Base-by-base conservation (phyloP, 202 grass and related monocot genomes). In the Bolboschoenoplectus hybrid region DNA sequence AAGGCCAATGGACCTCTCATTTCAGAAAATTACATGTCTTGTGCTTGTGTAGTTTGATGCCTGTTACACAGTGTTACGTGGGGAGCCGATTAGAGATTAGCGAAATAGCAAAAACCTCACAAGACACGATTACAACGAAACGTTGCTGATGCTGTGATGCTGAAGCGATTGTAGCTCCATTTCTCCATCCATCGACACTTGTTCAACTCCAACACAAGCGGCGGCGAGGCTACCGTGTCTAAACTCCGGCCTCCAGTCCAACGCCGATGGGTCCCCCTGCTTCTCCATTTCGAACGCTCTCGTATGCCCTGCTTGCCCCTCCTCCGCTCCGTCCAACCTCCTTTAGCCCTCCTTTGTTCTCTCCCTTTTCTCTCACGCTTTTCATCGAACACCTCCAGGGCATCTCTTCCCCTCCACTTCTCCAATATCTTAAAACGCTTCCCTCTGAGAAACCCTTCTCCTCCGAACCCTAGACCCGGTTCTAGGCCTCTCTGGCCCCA, bases 391-490 rank as follows among this genome's bases (percentile, higher is more conserved):
- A 34, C 78, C 67, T 66, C 53, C 60, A 64, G 85, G 49, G 61
- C 85, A 50, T 69, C 61, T 9, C 76, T 94, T 57, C 56, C 92
- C 74, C 80, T 86, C 65, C 79, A 80, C 82, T 97, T 95, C 88
- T 89, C 88, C 12, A 82, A 85, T 50, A 75, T 97, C 85, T 86
- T 90, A 10, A 94, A 91, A 80, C 89, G 89, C 64, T 86, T 95
- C 88, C 89, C 93, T 86, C 26, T 71, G 43, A 41, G 57, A 11
- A 17, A 80, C 4, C 53, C 56, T 19, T 78, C 51, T 86, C 36
- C 49, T 20, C 69, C 89, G 39, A 16, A 53, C 32, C 64, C 12
- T 80, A 10, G 32, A 63, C 74, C 75, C 34, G 69, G 57, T 35
- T 57, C 62, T 46, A 83, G 91, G 7, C 95, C 92, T 11, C 88